Evolutionary conservation across 1,139 yeast genomes (phyloP).

Genomic region (Candida sojae): DNA sequence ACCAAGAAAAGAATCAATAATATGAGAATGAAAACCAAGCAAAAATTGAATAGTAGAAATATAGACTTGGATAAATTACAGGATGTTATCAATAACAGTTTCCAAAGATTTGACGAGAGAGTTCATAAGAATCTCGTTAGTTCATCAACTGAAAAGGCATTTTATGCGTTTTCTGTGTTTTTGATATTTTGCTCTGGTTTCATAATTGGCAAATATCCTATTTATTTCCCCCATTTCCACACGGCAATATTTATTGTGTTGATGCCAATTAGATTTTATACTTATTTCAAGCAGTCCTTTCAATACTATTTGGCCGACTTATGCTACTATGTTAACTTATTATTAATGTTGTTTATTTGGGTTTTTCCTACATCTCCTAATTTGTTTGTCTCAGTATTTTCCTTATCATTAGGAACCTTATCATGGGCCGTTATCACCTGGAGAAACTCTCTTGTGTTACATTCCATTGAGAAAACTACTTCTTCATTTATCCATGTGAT

Average conservation of each 20-base stretch:
- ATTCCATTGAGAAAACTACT: conserved; percentile 91
- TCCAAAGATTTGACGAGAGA: conserved; percentile 60
- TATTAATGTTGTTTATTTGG: conserved; percentile 78
- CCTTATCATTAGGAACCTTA: conserved; percentile 84
- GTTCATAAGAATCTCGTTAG: conserved; percentile 51
- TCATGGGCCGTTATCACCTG: conserved; percentile 95
- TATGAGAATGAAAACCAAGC: conserved; percentile 39
- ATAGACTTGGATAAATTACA: conserved; percentile 28
- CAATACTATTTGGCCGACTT: conserved; percentile 92
- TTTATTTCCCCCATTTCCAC: conserved; percentile 74
- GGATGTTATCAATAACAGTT: conserved; percentile 33
- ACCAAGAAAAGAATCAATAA: conserved; percentile 35
- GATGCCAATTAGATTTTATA: conserved; percentile 83
- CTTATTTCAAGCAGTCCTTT: conserved; percentile 75
- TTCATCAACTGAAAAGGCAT: conserved; percentile 75
- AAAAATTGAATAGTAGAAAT: conserved; percentile 31
- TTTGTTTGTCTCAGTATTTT: conserved; percentile 79
- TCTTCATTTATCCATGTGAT: conserved; percentile 86
- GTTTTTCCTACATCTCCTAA: conserved; percentile 70
- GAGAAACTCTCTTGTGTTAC: conserved; percentile 92
- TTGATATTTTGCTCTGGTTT: conserved; percentile 72
- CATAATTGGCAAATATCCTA: conserved; percentile 76
- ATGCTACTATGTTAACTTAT: conserved; percentile 84
- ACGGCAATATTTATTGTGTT: conserved; percentile 60
- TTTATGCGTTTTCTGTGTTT: conserved; percentile 74